Base-by-base conservation (phyloP, 805 yeast genomes). In the Nakazawaea peltata region DNA sequence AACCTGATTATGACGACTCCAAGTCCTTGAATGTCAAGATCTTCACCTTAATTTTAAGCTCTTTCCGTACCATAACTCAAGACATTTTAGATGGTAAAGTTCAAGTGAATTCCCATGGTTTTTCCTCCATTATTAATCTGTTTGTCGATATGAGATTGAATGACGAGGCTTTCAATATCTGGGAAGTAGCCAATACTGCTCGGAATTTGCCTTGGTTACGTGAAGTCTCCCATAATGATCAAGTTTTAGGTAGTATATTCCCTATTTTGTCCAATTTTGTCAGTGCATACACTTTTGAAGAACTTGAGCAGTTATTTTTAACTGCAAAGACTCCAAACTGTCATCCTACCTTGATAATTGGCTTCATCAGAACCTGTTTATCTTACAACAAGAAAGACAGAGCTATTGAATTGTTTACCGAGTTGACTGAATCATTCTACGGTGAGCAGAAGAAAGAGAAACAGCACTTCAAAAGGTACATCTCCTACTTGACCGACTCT, bases 341-440 rank as follows among this genome's bases (percentile, higher is more conserved):
- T 25, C 61, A 61, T 43, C 64, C 61, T 37, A 73, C 74, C 34
- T 65, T 84, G 37, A 67, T 74, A 33, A 74, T 74, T 30, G 81
- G 88, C 33, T 76, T 84, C 74, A 81, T 86, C 37, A 71, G 80
- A 51, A 81, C 83, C 17, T 74, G 86, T 41, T 60, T 85, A 19
- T 62, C 68, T 29, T 80, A 80, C 22, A 74, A 76, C 34, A 79
- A 77, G 48, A 74, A 75, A 40, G 63, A 75, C 28, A 69, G 74
- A 46, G 94, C 88, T 4, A 61, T 84, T 41, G 70, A 69, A 39
- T 61, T 73, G 33, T 79, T 82, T 54, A 77, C 74, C 50, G 67
- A 69, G 32, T 59, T 82, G 41, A 73, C 81, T 44, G 63, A 66
- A 28, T 65, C 65, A 29, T 67, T 71, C 30, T 74, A 73, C 30